Base-by-base conservation (phyloP, 208 protist genomes). In the Trypanosoma lewisi region DNA sequence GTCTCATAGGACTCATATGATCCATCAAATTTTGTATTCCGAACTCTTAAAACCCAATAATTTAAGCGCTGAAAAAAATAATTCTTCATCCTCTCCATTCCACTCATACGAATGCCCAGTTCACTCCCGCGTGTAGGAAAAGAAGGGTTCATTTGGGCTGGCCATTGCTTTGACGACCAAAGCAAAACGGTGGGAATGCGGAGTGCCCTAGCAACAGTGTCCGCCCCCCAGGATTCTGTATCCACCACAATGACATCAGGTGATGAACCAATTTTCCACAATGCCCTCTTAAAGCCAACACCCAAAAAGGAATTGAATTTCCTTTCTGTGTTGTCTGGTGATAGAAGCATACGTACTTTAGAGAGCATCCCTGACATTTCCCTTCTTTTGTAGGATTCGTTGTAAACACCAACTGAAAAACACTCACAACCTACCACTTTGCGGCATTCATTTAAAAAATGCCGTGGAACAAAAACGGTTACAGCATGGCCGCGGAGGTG, bases 241-340 rank as follows among this genome's bases (percentile, higher is more conserved):
- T 77, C 71, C 21, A 63, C 56, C 9, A 77, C n/a, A 21, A 77
- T 48, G 39, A 67, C 52, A 44, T 70, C 56, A 36, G 64, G 64
- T 11, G 33, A 17, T 53, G n/a, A 36, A 56, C 4, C 16, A 2
- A 0, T 16, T 30, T 59, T 45, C 9, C 50, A 4, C 21, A 58
- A 27, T 34, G 49, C 25, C 14, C 4, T 34, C 41, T 50, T 50
- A 17, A 59, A 12, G 2, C 19, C 28, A 2, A 49, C 23, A 39
- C 7, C 61, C 7, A 67, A 44, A 48, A 54, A 51, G 5, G 9
- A 21, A 41, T 47, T 53, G 34, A 55, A 73, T 51, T 25, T 28
- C 21, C 2, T 36, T 39, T 19, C 62, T 14, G 23, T 33, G 9
- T 28, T 8, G 16, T 37, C 53, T 27, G 2, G 39, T 25, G 34